phyloP scores from a whole-genome alignment of 1,139 yeast genomes.

The Candida glucosophila region DNA sequence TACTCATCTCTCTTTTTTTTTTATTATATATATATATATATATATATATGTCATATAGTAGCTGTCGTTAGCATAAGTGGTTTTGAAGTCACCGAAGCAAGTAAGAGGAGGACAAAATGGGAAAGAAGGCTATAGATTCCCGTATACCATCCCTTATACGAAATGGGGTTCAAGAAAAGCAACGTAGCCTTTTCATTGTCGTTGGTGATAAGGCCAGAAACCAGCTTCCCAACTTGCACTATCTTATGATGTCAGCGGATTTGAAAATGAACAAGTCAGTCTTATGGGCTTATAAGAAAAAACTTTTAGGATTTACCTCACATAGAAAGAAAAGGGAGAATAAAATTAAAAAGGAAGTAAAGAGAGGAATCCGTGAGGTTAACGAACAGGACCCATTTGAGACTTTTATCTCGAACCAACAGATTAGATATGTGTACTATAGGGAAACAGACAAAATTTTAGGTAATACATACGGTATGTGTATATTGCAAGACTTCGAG shows the following conservation, averaged over 20 bases:
- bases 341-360: conserved; percentile 87
- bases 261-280: conserved; percentile 95
- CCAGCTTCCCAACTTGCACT: conserved; percentile 92
- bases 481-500: conserved; percentile 93
- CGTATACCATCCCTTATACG: conserved; percentile 92
- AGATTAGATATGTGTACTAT: conserved; percentile 90
- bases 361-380: conserved; percentile 88
- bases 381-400: conserved; percentile 96
- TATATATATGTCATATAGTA: too few relatives aligned
- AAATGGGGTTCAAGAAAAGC: conserved; percentile 90
- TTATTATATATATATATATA: too few relatives aligned
- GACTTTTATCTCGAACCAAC: conserved; percentile 86
- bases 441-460: conserved; percentile 94
- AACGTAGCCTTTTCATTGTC: conserved; percentile 87
- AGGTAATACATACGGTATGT: conserved; percentile 98
- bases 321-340: conserved; percentile 91
- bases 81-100: too few relatives aligned
- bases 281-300: conserved; percentile 95
- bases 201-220: conserved; percentile 96
- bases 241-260: conserved; percentile 91
- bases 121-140: conserved; percentile 90
- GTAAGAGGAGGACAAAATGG: conserved; percentile 63
- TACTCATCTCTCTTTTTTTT: too few relatives aligned
- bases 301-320: conserved; percentile 86
- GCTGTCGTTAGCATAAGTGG: too few relatives aligned